These are phyloP conservation scores for Berberis thunbergii DNA, from an alignment of 164 flowering plant genomes.

Conservation along the genomic window DNA sequence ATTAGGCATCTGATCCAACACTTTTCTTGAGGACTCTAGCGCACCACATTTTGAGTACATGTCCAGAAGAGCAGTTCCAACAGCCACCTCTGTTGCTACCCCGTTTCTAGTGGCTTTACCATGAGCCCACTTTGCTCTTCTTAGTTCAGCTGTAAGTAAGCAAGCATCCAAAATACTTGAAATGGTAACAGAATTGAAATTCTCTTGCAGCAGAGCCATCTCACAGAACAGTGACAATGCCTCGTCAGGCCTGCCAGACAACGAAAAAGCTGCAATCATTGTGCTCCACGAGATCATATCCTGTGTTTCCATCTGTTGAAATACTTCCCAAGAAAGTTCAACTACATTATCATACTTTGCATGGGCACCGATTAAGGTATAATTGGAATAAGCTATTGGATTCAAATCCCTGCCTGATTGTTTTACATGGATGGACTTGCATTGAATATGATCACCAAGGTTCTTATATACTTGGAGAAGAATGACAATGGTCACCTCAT, in stretches of 20 bases:
- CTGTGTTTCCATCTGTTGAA: conserved; percentile 26
- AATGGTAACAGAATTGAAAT: conserved; percentile 44
- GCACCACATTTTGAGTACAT: conserved; percentile 83
- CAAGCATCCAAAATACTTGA: conserved; percentile 67
- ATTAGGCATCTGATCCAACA: conserved; percentile 42
- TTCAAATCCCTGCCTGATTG: conserved; percentile 36
- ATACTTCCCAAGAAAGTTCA: conserved; percentile 42
- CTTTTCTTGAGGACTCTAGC: conserved; percentile 43
- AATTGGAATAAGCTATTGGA: conserved; percentile 34
- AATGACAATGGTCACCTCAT: conserved; percentile 59
- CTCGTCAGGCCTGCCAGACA: conserved; percentile 59
- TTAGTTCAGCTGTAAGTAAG: conserved; percentile 44
- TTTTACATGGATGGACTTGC: conserved; percentile 52
- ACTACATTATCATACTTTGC: conserved; percentile 39
- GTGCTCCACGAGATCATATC: conserved; percentile 71
- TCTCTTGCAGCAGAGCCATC: conserved; percentile 33
- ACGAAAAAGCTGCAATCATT: conserved; percentile 62
- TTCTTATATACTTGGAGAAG: conserved; percentile 54
- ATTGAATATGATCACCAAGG: conserved; percentile 27
- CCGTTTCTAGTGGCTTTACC: conserved; percentile 56
- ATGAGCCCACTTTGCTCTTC: conserved; percentile 56
- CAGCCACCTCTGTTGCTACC: conserved; percentile 36
- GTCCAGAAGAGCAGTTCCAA: conserved; percentile 68
- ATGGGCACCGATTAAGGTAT: conserved; percentile 61
- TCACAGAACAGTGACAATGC: conserved; percentile 47